Evolutionary conservation across 805 yeast species (phyloP).

Genomic region (Barnettozyma populi): DNA sequence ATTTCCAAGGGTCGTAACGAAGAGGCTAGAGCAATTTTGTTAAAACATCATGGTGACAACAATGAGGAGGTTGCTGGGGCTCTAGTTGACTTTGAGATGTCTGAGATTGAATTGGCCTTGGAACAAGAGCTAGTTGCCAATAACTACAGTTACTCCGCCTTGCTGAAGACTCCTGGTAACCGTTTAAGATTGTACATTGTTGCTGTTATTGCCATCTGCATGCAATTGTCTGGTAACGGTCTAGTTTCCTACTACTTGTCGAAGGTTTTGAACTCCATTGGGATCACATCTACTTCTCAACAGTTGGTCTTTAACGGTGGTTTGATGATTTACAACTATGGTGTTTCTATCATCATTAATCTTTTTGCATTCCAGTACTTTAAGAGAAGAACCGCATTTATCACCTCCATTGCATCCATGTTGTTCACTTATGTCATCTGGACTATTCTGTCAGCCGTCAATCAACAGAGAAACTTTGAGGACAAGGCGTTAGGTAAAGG

Average conservation of each 20-base stretch:
- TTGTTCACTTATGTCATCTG: too few relatives aligned
- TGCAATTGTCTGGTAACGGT: constrained; percentile 47
- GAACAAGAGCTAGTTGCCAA: constrained; percentile 34
- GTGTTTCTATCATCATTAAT: constrained; percentile 25
- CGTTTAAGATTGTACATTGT: constrained; percentile 36
- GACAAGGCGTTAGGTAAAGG: too few relatives aligned
- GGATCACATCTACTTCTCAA: constrained; percentile 34
- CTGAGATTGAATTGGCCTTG: constrained; percentile 35
- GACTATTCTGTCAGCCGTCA: too few relatives aligned
- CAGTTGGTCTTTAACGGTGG: constrained; percentile 46
- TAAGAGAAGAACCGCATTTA: constrained; percentile 32
- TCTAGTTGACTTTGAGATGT: constrained; percentile 13
- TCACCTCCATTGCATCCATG: constrained; percentile 20
- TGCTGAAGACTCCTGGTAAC: constrained; percentile 32
- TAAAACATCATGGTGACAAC: too few relatives aligned
- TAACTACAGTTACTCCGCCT: constrained; percentile 31
- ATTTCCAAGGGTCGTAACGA: too few relatives aligned
- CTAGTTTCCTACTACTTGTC: constrained; percentile 44
- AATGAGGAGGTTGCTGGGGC: too few relatives aligned
- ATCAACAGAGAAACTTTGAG: too few relatives aligned
- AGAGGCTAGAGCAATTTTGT: too few relatives aligned
- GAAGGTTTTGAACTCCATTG: too few relatives aligned
- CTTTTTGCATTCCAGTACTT: constrained; percentile 16
- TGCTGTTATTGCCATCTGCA: constrained; percentile 28
- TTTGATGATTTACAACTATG: constrained; percentile 40